A percentile compares a stretch with the other conserved stretches of the same genome.
Evolutionary conservation across 2,329 filamentous ascomycete species (phyloP).

Genomic region (Aureobasidium leucospermi): DNA sequence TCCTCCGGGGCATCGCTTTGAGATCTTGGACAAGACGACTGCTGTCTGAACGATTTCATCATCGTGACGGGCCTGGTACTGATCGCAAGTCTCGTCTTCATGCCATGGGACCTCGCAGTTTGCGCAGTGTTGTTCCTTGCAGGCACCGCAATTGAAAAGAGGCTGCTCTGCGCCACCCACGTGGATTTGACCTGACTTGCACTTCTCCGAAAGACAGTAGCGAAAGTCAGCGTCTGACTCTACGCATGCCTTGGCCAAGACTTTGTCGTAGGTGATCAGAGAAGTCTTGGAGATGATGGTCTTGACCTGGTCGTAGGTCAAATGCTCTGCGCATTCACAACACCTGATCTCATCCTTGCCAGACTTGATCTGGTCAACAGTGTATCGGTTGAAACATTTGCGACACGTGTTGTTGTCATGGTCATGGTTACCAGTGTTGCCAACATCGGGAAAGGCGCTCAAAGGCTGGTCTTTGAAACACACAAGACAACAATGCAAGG

Average conservation of each 20-base stretch:
- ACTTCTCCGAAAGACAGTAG: slow-evolving; percentile 18
- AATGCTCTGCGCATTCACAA: background rate
- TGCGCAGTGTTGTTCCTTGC: slow-evolving; percentile 25
- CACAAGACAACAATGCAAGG: background rate
- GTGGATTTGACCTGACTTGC: slow-evolving; percentile 21
- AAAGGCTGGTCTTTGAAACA: background rate
- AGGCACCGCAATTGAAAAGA: slow-evolving; percentile 24
- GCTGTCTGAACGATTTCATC: slow-evolving; percentile 12
- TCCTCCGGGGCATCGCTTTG: slow-evolving; percentile 24
- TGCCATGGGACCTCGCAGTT: slow-evolving; percentile 26
- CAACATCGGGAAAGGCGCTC: background rate
- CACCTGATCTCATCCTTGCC: background rate
- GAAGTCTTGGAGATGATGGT: background rate
- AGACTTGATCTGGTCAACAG: background rate
- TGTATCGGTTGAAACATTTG: background rate
- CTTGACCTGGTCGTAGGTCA: background rate
- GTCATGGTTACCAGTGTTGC: background rate
- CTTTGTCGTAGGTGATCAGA: background rate
- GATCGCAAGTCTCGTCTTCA: slow-evolving; percentile 24
- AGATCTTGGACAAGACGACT: slow-evolving; percentile 17
- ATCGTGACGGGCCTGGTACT: background rate
- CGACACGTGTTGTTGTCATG: background rate
- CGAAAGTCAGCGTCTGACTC: slow-evolving; percentile 17
- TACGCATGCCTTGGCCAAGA: slow-evolving; percentile 8
- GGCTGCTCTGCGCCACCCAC: slow-evolving; percentile 17